A percentile compares a stretch with the other conserved stretches of the same genome.
phyloP scores from a whole-genome alignment of 2,329 filamentous ascomycete genomes.

The Phaeoacremonium minimum region DNA sequence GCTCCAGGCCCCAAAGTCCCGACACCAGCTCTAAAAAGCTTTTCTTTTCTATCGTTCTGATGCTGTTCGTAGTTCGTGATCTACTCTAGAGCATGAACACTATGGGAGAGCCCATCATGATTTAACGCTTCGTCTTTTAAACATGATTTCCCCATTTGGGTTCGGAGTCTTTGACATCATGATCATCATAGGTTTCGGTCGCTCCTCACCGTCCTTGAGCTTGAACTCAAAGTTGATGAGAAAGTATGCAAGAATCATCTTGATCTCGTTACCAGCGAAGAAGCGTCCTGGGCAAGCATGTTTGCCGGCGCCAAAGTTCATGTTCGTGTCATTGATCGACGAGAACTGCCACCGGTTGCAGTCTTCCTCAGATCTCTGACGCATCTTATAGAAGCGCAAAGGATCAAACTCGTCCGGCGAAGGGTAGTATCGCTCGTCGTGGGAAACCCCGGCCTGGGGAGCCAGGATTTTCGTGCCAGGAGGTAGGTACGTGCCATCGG shows the following conservation, averaged over 20 bases:
- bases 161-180: slow-evolving; percentile 35
- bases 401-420: slow-evolving; percentile 40
- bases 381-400: slow-evolving; percentile 42
- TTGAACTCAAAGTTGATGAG: slow-evolving; percentile 38
- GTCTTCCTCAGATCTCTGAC: slow-evolving; percentile 29
- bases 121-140: slow-evolving; percentile 24
- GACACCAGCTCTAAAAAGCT: not conserved
- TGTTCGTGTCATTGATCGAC: slow-evolving; percentile 32
- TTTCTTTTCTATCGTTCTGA: not conserved
- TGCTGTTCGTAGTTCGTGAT: not conserved
- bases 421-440: slow-evolving; percentile 33
- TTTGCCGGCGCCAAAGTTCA: slow-evolving; percentile 42
- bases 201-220: slow-evolving; percentile 28
- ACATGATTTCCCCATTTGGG: slow-evolving; percentile 35
- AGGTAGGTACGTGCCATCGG: slow-evolving; percentile 38
- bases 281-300: slow-evolving; percentile 45
- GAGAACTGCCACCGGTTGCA: slow-evolving; percentile 37
- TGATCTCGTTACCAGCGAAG: slow-evolving; percentile 41
- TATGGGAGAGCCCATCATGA: slow-evolving; percentile 2
- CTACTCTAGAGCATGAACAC: not conserved
- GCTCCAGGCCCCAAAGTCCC: not conserved
- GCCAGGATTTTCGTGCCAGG: slow-evolving; percentile 36
- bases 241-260: slow-evolving; percentile 35
- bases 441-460: slow-evolving; percentile 33
- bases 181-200: slow-evolving; percentile 31